Evolutionary conservation across 441 rosid species (phyloP), one percentile per base, ranked within the genome.

Genomic region (Biscutella laevigata): DNA sequence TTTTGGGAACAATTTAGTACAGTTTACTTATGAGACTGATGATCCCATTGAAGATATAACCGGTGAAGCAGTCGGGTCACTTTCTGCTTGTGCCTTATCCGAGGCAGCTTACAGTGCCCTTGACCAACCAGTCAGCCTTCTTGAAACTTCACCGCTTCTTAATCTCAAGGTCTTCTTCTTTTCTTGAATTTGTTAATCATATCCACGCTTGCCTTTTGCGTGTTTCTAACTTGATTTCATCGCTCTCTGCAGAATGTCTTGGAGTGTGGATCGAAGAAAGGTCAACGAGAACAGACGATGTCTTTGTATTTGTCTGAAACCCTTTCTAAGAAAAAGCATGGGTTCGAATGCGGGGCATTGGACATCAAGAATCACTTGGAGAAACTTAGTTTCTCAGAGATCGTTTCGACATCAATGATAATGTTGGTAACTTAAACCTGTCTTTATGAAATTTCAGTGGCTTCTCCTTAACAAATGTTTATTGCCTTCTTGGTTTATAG

Each of bases 81-180:
- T 78, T 32, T 76, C 95, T 22, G 96, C 96, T 62, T 87, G 88
- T 71, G 86, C 99, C 12, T 46, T 94, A 41, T 76, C 97, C 3
- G 99, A 94, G 75, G 95, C 97, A 25, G 97, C 99, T 32, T 94
- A 94, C 58, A 83, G 99, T 66, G 95, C 99, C 16, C 68, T 94
- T 34, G 99, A 89, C 68, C 97, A 94, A 37, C 99, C 99, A 2
- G 59, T 94, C 14, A 89, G 97, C 74, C 73, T 85, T 47, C 94
- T 89, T 39, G 91, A 94, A 79, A 81, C 83, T 59, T 89, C 97
- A 2, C 97, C 99, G 0, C 66, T 94, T 44, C 78, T 94, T 28
- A 94, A 89, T 67, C 76, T 94, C 7, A 94, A 88, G 99, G 99
- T 86, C 45, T 55, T 45, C 56, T 61, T 75, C 69, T 57, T 64